A percentile compares a stretch with the other conserved stretches of the same genome.
phyloP scores from a whole-genome alignment of 768 basidiomycete genomes.

The Pleurotus cornucopiae region DNA sequence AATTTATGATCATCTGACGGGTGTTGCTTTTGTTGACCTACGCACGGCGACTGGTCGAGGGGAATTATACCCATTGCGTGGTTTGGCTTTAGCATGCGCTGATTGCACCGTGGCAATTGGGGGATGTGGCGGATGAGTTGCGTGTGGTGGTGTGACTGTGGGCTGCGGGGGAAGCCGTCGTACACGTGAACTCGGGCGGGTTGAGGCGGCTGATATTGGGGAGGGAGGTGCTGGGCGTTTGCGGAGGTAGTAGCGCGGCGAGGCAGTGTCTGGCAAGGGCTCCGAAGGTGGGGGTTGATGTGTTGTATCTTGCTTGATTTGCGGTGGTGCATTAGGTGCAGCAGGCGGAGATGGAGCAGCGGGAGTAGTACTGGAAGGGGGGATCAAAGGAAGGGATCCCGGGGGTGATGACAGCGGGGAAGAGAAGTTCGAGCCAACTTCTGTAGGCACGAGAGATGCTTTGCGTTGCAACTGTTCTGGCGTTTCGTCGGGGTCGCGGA shows the following conservation, averaged over 20 bases:
- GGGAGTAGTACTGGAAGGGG: neutral
- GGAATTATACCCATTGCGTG: constrained; percentile 11
- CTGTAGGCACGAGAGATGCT: neutral
- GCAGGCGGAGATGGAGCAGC: neutral
- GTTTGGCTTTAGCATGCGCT: constrained; percentile 17
- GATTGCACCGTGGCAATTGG: constrained; percentile 17
- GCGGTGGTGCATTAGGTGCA: neutral
- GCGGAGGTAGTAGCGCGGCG: constrained; percentile 28
- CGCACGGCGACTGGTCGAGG: constrained; percentile 16
- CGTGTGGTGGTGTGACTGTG: neutral
- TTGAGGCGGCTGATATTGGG: constrained; percentile 15
- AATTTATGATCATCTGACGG: neutral
- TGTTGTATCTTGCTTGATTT: constrained; percentile 8
- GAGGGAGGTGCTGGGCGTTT: constrained; percentile 22
- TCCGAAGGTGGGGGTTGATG: constrained; percentile 10
- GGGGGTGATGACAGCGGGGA: constrained; percentile 15
- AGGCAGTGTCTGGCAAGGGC: constrained; percentile 10
- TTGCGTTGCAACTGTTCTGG: neutral
- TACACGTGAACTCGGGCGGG: constrained; percentile 12
- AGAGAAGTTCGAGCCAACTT: constrained; percentile 10
- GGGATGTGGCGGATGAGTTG: constrained; percentile 5
- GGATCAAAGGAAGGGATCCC: constrained; percentile 9
- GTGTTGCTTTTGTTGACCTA: constrained; percentile 7
- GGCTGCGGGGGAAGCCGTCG: constrained; percentile 11
- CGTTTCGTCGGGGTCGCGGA: constrained; percentile 6